Evolutionary conservation across 768 basidiomycete species (phyloP).

Genomic region (Boletus barrowsii): DNA sequence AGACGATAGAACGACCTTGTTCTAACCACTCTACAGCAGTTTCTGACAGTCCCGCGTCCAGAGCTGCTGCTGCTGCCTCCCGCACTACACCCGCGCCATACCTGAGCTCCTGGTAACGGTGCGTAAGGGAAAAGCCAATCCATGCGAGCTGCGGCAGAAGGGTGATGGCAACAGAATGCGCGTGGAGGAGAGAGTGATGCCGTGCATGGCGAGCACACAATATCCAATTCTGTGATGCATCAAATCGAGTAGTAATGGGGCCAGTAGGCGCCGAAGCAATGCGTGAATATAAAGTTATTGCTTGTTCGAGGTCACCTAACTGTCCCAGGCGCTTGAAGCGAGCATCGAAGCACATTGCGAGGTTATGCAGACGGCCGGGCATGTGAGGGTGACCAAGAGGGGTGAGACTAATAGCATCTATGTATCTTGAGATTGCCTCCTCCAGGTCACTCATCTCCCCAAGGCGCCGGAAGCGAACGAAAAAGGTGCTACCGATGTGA

Average conservation of each 20-base stretch:
- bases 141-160: constrained; percentile 19
- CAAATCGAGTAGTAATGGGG: not conserved
- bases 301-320: not conserved
- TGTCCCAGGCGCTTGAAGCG: not conserved
- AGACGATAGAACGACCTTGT: constrained; percentile 14
- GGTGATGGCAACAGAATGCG: constrained; percentile 14
- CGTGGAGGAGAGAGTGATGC: constrained; percentile 13
- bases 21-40: constrained; percentile 15
- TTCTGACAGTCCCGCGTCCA: constrained; percentile 5
- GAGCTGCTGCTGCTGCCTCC: constrained; percentile 23
- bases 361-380: not conserved
- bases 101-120: not conserved
- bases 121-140: not conserved
- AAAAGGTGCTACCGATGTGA: no score
- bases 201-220: not conserved
- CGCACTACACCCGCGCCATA: constrained; percentile 12
- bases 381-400: not conserved
- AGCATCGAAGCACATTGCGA: not conserved
- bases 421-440: no score
- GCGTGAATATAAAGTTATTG: not conserved
- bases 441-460: no score
- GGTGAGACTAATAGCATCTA: no score
- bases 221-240: constrained; percentile 5
- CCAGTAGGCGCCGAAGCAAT: not conserved
- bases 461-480: no score